phyloP scores from a whole-genome alignment of 768 basidiomycete genomes.

The Mycena kentingensis region DNA sequence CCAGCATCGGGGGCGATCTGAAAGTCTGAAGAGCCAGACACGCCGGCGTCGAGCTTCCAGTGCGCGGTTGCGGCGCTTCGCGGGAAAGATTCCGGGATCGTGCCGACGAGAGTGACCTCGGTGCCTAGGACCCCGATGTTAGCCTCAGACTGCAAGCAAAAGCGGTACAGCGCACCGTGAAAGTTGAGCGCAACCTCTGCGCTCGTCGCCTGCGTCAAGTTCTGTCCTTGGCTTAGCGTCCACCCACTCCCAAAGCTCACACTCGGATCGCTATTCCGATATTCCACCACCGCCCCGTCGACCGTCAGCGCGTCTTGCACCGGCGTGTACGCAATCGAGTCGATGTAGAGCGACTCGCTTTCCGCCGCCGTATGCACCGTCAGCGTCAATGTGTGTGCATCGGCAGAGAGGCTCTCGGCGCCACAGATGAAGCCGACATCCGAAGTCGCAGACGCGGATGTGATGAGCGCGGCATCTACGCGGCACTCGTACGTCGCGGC shows the following conservation, averaged over 20 bases:
- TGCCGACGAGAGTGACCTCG: background rate
- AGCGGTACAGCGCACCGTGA: background rate
- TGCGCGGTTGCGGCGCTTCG: background rate
- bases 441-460: background rate
- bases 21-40: too few relatives aligned
- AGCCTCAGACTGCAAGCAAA: background rate
- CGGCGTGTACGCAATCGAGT: background rate
- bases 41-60: too few relatives aligned
- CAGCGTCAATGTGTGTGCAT: background rate
- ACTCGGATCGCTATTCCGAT: background rate
- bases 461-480: background rate
- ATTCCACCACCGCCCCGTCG: background rate
- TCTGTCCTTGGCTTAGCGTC: background rate
- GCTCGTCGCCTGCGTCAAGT: background rate
- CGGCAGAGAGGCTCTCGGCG: background rate
- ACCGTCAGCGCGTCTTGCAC: background rate
- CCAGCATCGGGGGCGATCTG: too few relatives aligned
- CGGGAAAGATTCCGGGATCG: background rate
- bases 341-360: background rate
- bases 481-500: background rate
- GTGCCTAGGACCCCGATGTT: background rate
- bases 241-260: background rate
- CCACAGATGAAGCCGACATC: background rate
- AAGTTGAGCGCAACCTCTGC: background rate
- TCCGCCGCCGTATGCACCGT: background rate